Percentiles rank a stretch among this genome's conserved stretches.
Conservation (phyloP, 2,329 filamentous ascomycete species). For the Leptographium procerum region DNA sequence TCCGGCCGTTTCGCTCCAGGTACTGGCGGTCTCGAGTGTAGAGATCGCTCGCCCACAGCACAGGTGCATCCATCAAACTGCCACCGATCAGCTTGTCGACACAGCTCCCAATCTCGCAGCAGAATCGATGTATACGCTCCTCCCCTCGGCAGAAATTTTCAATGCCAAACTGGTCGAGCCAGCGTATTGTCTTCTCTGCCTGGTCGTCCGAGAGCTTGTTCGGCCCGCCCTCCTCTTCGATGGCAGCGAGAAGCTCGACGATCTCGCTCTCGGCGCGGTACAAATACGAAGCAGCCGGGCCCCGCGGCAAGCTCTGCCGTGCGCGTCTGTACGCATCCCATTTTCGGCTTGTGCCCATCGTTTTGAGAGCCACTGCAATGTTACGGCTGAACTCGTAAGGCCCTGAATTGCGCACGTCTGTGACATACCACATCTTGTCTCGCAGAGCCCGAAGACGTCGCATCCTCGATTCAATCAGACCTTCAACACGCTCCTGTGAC, state of each 20-base stretch:
- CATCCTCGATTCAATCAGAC: constrained; percentile 64
- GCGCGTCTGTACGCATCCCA: constrained; percentile 35
- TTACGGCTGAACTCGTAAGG: constrained; percentile 80
- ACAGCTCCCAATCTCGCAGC: constrained; percentile 77
- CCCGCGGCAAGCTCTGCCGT: constrained; percentile 34
- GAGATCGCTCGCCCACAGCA: constrained; percentile 85
- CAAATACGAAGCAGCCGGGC: constrained; percentile 49
- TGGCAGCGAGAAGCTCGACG: constrained; percentile 75
- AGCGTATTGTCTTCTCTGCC: constrained; percentile 70
- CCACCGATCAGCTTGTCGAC: constrained; percentile 78
- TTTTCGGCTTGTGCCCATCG: constrained; percentile 58
- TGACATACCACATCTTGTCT: constrained; percentile 98
- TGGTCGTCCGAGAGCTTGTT: constrained; percentile 97
- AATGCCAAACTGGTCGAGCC: constrained; percentile 70
- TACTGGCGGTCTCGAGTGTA: constrained; percentile 65
- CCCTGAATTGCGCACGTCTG: constrained; percentile 81
- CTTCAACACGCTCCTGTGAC: constrained; percentile 67
- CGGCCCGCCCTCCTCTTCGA: constrained; percentile 73
- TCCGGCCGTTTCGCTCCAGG: constrained; percentile 33
- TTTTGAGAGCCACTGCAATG: constrained; percentile 77
- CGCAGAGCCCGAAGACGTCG: constrained; percentile 61
- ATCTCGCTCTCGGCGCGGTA: constrained; percentile 75
- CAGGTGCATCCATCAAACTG: constrained; percentile 70
- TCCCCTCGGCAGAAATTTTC: constrained; percentile 94
- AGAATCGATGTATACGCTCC: constrained; percentile 88